Percentiles rank a stretch among this genome's conserved stretches.
Evolutionary conservation across 495 filamentous ascomycete genomes (phyloP).

Genomic region (Pseudevernia furfuracea): DNA sequence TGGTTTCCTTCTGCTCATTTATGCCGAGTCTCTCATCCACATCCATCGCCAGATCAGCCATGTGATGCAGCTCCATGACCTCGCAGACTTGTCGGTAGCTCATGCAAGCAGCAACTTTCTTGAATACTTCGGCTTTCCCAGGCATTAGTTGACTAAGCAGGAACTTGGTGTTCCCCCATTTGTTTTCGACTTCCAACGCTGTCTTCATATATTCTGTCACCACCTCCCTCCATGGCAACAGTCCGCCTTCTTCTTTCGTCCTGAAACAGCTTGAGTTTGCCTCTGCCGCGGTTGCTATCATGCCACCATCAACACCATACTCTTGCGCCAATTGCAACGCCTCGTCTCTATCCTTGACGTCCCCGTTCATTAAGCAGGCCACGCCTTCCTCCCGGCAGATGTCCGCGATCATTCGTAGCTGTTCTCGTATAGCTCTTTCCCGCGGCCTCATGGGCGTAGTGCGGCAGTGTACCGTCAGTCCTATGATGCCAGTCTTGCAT

Average conservation of each 20-base stretch:
- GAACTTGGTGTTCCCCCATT: constrained; percentile 86
- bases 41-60: constrained; percentile 50
- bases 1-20: constrained; percentile 38
- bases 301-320: constrained; percentile 81
- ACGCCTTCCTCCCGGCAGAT: constrained; percentile 77
- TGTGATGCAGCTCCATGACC: constrained; percentile 51
- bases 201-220: constrained; percentile 63
- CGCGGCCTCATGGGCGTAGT: constrained; percentile 91
- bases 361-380: constrained; percentile 89
- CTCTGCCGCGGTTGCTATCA: constrained; percentile 93
- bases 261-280: constrained; percentile 80
- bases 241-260: constrained; percentile 52
- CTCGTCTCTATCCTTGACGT: constrained; percentile 64
- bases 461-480: constrained; percentile 88
- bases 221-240: constrained; percentile 64
- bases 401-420: constrained; percentile 68
- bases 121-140: constrained; percentile 59
- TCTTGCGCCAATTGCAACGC: constrained; percentile 60
- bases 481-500: constrained; percentile 77
- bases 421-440: constrained; percentile 77
- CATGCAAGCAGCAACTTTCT: constrained; percentile 47
- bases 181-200: constrained; percentile 71
- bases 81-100: constrained; percentile 59
- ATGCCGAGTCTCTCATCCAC: constrained; percentile 59
- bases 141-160: constrained; percentile 76